Conservation (phyloP, 176 grass and related monocot genomes). For the Zoysia japonica region DNA sequence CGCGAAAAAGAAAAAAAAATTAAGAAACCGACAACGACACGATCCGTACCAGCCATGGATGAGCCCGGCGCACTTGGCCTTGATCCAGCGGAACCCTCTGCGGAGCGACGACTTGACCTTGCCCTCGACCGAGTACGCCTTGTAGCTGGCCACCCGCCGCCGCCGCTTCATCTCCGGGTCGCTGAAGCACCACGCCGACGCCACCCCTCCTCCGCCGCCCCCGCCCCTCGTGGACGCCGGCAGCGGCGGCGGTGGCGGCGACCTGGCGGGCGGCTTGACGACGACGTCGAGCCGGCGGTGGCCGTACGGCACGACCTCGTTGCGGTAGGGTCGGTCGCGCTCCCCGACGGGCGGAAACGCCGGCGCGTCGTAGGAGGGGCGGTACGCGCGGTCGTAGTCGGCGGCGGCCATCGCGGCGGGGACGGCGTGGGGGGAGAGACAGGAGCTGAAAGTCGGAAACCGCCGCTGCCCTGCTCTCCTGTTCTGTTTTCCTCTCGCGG, state of each 20-base stretch:
- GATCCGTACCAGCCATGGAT: conserved; percentile 75
- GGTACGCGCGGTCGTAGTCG: conserved; percentile 62
- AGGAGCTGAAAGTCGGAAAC: conserved; percentile 8
- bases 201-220: conserved; percentile 24
- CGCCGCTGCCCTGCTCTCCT: conserved; percentile 28
- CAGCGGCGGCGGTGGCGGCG: conserved; percentile 43
- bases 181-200: conserved; percentile 79
- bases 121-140: conserved; percentile 90
- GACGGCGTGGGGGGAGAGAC: not conserved
- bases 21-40: not conserved
- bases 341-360: conserved; percentile 20
- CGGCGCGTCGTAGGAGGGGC: conserved; percentile 41
- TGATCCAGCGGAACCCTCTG: conserved; percentile 94
- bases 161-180: conserved; percentile 90
- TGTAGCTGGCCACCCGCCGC: conserved; percentile 92
- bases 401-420: conserved; percentile 61
- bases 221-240: conserved; percentile 32
- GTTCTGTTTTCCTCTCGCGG: conserved; percentile 7
- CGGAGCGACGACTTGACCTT: conserved; percentile 86
- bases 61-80: conserved; percentile 83
- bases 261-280: conserved; percentile 41
- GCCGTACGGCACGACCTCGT: conserved; percentile 59
- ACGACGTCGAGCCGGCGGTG: conserved; percentile 55
- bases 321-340: conserved; percentile 49
- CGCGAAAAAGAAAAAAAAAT: not conserved